These are phyloP conservation scores for Aegilops sharonensis DNA, from an alignment of 176 grass and related monocot species.

Conservation along the genomic window DNA sequence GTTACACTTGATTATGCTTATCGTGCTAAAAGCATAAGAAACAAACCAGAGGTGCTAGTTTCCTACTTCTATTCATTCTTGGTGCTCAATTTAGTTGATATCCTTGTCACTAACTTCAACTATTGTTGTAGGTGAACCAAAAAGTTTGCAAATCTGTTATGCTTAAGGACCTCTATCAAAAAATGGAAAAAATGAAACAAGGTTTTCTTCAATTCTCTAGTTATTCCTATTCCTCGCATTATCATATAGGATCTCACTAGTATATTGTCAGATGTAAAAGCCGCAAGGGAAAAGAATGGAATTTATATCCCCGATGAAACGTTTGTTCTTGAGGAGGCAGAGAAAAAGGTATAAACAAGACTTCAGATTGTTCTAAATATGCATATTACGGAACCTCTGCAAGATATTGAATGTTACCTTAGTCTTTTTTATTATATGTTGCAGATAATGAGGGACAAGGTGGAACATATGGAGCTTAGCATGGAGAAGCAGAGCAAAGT, in stretches of 20 bases:
- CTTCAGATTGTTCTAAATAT: constrained; percentile 28
- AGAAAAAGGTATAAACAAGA: constrained; percentile 63
- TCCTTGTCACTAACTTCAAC: constrained; percentile 22
- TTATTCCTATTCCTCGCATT: constrained; percentile 17
- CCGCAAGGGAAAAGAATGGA: constrained; percentile 84
- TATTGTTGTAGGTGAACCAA: constrained; percentile 64
- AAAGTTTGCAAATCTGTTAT: constrained; percentile 67
- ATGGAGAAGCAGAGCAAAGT: constrained; percentile 60
- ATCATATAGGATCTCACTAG: constrained; percentile 18
- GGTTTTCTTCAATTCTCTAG: constrained; percentile 33
- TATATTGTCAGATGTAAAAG: constrained; percentile 71
- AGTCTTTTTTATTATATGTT: constrained; percentile 16
- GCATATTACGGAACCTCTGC: not conserved
- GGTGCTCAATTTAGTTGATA: constrained; percentile 14
- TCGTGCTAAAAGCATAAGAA: constrained; percentile 84
- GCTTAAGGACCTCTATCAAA: constrained; percentile 71
- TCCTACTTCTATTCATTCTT: constrained; percentile 25
- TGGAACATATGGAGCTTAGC: constrained; percentile 56
- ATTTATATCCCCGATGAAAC: constrained; percentile 79
- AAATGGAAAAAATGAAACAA: constrained; percentile 95
- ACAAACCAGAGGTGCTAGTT: constrained; percentile 71
- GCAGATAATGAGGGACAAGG: constrained; percentile 65
- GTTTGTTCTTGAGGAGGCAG: constrained; percentile 66
- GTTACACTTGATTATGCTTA: constrained; percentile 92
- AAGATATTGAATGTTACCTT: constrained; percentile 10